Evolutionary conservation across 208 protist species (phyloP), one percentile per base, ranked within the genome.

Genomic region (Tritrichomonas foetus): DNA sequence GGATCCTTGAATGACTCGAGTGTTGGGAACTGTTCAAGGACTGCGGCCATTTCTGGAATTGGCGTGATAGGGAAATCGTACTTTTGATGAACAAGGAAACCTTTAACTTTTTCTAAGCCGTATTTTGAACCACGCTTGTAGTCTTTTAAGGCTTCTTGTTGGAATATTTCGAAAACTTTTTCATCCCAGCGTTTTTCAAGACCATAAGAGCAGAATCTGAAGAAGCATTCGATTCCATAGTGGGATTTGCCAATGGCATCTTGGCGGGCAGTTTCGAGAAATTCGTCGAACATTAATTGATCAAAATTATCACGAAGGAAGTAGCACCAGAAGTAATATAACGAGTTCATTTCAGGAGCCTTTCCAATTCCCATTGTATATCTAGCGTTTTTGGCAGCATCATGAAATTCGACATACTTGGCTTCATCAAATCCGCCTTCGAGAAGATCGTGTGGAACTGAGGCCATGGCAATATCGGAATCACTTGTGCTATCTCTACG

Each of bases 261-360:
- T 84, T 84, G 25, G 3, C 44, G 27, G 3, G 74, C 36, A 49
- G 53, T 20, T n/a, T 13, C 5, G 3, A 53, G 44, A 30, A 84
- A 84, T 44, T 84, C 74, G 11, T 49, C 1, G 22, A 39, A 84
- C 74, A 84, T 84, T 9, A 14, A 14, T 25, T 8, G 14, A 84
- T 84, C 74, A 53, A 53, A 84, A 53, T 84, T 36, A 53, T 84
- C 74, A 20, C 74, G 74, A 53, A 84, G 74, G 53, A 53, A 84
- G 44, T 39, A 84, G 25, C 74, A 84, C 74, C 74, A 84, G 74
- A 84, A 84, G 30, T n/a, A 84, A 44, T 53, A 84, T 53, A 84
- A 44, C 5, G n/a, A 47, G 25, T 84, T 84, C 74, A 84, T 84
- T 53, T 84, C 74, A 33, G 74, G 9, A 55, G 74, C 16, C 2